Conservation (phyloP, 306 rosid genomes). For the Casuarina glauca region DNA sequence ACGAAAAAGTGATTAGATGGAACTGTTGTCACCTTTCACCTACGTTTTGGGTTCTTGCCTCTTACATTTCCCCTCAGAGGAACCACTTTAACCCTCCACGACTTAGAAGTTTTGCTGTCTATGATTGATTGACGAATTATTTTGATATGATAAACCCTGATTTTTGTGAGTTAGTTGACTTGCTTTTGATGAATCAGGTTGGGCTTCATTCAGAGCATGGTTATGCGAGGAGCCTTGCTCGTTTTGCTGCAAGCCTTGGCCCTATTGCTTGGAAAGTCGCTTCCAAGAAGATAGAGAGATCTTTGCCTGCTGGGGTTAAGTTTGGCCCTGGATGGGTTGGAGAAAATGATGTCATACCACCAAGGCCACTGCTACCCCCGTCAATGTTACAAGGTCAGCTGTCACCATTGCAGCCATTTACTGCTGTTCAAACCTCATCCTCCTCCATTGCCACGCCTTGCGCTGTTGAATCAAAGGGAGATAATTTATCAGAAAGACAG, state of each 20-base stretch:
- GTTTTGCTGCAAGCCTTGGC: conserved; percentile 59
- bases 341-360: conserved; percentile 48
- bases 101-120: not conserved
- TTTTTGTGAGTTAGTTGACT: conserved; percentile 25
- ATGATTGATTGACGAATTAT: not conserved
- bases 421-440: conserved; percentile 22
- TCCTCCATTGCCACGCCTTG: conserved; percentile 23
- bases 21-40: not conserved
- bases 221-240: conserved; percentile 67
- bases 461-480: conserved; percentile 30
- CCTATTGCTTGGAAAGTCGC: conserved; percentile 59
- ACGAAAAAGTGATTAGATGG: not conserved
- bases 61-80: not conserved
- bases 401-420: conserved; percentile 27
- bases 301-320: conserved; percentile 43
- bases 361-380: conserved; percentile 26
- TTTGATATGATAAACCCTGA: not conserved
- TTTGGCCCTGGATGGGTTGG: conserved; percentile 75
- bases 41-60: not conserved
- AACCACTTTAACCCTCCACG: not conserved
- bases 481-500: conserved; percentile 27
- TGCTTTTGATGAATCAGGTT: conserved; percentile 45
- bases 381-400: conserved; percentile 26
- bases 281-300: conserved; percentile 48
- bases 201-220: conserved; percentile 60